Base-by-base conservation (phyloP, 805 yeast species). In the Candida methanosorbosa region DNA sequence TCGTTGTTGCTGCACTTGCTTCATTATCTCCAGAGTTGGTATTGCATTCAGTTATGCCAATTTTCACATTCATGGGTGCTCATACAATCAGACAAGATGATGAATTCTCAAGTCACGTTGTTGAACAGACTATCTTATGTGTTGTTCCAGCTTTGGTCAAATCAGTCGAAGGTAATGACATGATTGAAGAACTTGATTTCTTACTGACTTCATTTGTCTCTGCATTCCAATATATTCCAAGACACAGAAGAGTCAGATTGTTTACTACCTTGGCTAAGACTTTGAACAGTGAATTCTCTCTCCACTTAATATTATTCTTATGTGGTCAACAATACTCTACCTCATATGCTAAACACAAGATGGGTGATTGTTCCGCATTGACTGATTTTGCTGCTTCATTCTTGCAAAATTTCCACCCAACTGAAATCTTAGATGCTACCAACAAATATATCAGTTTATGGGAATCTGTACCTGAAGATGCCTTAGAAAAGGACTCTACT, bases 51-150 rank as follows among this genome's bases (percentile, higher is more conserved):
- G 95, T 92, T 8, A 92, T 92, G 98, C 98, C 98, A n/a, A 90
- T 92, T 34, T 92, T 92, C 66, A 92, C 98, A 1, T 92, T 92
- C 49, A 92, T 92, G 97, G 98, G 98, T 39, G 95, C 97, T 11
- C 94, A 87, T 50, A 88, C 97, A 12, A 75, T 92, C 34, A 80
- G 95, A 50, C 96, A 92, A 60, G 98, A 92, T 56, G 97, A 92
- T 57, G 97, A 86, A 53, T 90, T 84, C 51, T 86, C 97, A 0
- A 81, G 81, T 22, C 83, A 83, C 44, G 97, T 88, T 30, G 86
- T 92, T 42, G 94, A 87, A 50, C 92, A 85, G 54, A 90, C 98
- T 2, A 81, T 92, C 33, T 63, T 81, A 17, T 79, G 82, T 47
- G 96, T 92, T 33, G 78, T 92, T 24, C 97, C 98, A 5, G 96